Conservation (phyloP, 495 filamentous ascomycete species). For the Penicillium daleae region DNA sequence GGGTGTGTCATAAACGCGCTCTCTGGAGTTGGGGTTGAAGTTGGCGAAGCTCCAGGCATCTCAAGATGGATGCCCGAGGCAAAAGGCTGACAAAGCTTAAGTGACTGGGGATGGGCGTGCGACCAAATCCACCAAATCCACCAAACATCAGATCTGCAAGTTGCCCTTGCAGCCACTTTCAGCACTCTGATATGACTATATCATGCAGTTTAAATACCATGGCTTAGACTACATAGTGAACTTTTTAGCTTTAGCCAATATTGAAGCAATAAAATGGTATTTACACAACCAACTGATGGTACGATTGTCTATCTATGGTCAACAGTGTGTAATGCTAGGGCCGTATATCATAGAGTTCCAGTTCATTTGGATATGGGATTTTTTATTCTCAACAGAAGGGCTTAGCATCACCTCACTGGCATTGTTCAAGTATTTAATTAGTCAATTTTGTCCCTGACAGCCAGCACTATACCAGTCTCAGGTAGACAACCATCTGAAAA, state of each 20-base stretch:
- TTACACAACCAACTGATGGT: no score
- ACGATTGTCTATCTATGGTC: no score
- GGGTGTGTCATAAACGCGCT: constrained; percentile 7
- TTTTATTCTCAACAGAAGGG: background rate
- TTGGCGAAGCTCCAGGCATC: background rate
- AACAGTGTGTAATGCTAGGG: no score
- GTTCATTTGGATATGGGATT: no score
- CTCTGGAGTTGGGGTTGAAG: background rate
- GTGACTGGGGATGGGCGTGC: no score
- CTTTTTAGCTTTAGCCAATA: no score
- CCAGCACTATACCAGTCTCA: background rate
- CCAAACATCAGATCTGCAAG: no score
- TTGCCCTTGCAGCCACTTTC: background rate
- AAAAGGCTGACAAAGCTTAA: constrained; percentile 14
- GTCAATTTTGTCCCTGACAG: background rate
- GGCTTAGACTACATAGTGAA: background rate
- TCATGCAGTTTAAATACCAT: background rate
- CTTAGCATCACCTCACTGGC: background rate
- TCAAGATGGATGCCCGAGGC: constrained; percentile 1
- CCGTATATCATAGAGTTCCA: no score
- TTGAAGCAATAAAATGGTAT: background rate
- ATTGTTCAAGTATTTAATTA: background rate
- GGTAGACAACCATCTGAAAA: background rate
- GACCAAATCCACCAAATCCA: no score
- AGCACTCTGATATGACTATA: background rate